A percentile compares a stretch with the other conserved stretches of the same genome.
Evolutionary conservation across 805 yeast species (phyloP).

Genomic region (Starmera caribaea): DNA sequence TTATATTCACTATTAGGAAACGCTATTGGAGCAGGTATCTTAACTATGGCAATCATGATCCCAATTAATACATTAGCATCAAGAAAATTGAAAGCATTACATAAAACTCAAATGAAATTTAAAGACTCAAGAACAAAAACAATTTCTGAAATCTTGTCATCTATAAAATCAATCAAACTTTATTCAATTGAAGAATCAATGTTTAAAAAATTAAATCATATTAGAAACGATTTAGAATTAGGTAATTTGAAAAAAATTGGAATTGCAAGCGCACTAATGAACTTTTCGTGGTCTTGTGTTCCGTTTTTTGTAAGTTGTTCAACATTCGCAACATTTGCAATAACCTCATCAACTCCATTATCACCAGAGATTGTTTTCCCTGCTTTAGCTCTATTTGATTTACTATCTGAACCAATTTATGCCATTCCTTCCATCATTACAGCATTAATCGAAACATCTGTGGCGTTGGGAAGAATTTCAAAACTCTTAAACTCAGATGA

Average conservation of each 20-base stretch:
- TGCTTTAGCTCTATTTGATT: conserved; percentile 48
- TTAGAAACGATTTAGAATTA: conserved; percentile 52
- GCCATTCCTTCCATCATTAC: conserved; percentile 50
- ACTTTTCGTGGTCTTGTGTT: conserved; percentile 53
- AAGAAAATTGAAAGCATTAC: conserved; percentile 32
- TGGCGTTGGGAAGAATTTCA: conserved; percentile 45
- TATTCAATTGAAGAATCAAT: conserved; percentile 67
- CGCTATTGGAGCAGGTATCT: conserved; percentile 49
- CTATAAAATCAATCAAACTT: conserved; percentile 55
- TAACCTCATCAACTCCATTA: conserved; percentile 36
- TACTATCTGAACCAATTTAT: conserved; percentile 49
- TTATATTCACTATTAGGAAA: conserved; percentile 47
- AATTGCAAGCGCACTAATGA: conserved; percentile 32
- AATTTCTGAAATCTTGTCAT: conserved; percentile 48
- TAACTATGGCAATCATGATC: conserved; percentile 42
- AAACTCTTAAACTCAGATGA: conserved; percentile 39
- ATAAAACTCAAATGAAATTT: conserved; percentile 48
- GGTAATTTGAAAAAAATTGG: conserved; percentile 40
- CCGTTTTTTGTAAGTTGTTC: conserved; percentile 58
- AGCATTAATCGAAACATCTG: conserved; percentile 46
- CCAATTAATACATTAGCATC: conserved; percentile 47
- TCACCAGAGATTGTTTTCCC: conserved; percentile 66
- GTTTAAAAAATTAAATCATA: conserved; percentile 37
- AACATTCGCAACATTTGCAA: conserved; percentile 46
- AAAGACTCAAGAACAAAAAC: conserved; percentile 52